phyloP scores from a whole-genome alignment of 495 filamentous ascomycete genomes.

The Neurospora hispaniola region DNA sequence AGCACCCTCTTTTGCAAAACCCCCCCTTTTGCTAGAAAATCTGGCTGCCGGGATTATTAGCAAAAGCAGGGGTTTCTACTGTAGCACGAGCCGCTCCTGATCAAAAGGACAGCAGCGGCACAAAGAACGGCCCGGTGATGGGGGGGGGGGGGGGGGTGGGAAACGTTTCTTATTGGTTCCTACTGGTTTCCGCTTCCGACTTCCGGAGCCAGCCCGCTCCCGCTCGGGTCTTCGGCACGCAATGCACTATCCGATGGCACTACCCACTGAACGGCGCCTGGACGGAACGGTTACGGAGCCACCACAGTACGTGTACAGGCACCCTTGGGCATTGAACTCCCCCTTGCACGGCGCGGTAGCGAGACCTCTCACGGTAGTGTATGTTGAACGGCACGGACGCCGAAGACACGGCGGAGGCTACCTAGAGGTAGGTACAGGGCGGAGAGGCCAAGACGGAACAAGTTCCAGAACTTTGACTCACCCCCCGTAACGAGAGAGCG shows the following conservation, averaged over 20 bases:
- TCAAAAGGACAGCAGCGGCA: neutral
- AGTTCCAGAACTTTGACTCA: neutral
- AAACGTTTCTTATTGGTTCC: neutral
- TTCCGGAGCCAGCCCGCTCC: neutral
- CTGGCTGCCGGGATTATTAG: no score
- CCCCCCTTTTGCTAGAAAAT: no score
- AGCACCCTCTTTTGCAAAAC: no score
- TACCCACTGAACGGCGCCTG: neutral
- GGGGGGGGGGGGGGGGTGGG: neutral
- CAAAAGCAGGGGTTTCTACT: no score
- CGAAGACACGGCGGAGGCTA: neutral
- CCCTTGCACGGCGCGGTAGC: neutral
- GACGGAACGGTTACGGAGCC: neutral
- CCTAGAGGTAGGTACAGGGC: neutral
- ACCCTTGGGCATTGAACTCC: neutral
- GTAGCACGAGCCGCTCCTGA: neutral
- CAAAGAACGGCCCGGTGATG: neutral
- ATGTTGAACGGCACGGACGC: neutral
- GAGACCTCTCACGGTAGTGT: neutral
- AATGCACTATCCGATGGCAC: neutral
- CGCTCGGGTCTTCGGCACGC: neutral
- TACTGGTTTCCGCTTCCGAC: neutral
- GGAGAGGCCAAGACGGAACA: neutral
- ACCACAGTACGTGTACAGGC: neutral
- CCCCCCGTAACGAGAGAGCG: neutral